Conservation (phyloP, 352 stramenopile species). For the Globisporangium megalacanthum region DNA sequence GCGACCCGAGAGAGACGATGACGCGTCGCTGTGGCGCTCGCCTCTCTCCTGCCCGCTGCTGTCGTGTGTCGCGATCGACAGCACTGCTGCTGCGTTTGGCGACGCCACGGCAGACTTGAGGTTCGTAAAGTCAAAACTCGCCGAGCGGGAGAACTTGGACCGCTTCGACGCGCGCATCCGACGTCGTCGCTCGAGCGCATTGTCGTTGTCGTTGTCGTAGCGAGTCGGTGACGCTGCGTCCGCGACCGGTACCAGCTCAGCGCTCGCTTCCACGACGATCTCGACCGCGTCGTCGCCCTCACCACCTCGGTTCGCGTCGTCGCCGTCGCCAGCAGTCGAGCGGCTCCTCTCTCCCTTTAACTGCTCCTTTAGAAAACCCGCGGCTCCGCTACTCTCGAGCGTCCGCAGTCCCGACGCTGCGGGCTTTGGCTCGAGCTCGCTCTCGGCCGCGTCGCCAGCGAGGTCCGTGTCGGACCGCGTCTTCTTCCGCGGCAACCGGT, state of each 20-base stretch:
- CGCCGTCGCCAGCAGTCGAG: conserved; percentile 7
- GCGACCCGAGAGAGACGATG: not conserved
- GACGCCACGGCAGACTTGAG: conserved; percentile 17
- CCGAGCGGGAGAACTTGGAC: conserved; percentile 61
- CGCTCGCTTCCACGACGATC: conserved; percentile 4
- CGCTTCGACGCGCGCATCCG: conserved; percentile 21
- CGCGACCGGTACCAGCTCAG: conserved; percentile 3
- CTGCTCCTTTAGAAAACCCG: not conserved
- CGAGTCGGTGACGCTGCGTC: not conserved
- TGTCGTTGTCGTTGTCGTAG: not conserved
- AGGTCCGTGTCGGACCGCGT: conserved; percentile 26
- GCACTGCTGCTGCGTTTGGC: conserved; percentile 7
- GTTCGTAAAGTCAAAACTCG: conserved; percentile 70
- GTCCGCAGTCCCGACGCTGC: not conserved
- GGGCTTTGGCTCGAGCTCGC: conserved; percentile 5
- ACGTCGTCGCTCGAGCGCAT: conserved; percentile 1
- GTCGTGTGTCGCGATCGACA: conserved; percentile 6
- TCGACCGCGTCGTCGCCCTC: conserved; percentile 21
- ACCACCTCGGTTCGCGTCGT: conserved; percentile 19
- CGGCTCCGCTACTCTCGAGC: not conserved
- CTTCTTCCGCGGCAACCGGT: conserved; percentile 50
- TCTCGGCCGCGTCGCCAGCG: conserved; percentile 3
- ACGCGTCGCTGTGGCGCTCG: conserved; percentile 3
- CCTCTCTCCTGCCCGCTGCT: not conserved
- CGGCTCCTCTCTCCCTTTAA: not conserved